Evolutionary conservation across 441 rosid genomes (phyloP), one percentile per base, ranked within the genome.

Genomic region (Aquilaria agallochum): DNA sequence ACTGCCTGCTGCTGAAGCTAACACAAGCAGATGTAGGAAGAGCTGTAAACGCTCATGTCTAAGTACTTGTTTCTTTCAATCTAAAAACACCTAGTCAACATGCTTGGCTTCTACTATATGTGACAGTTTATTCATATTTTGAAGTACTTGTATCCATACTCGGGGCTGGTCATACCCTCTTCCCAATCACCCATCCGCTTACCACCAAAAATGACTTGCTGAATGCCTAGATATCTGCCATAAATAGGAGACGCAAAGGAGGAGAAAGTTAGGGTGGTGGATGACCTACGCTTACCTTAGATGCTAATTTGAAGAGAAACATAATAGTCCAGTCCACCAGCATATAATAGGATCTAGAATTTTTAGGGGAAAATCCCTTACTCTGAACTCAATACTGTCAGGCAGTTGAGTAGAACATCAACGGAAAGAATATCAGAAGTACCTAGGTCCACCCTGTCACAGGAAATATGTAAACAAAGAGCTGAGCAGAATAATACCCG

Each of bases 371-470:
- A 40, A 40, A 2, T 6, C 45, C 45, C 97, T 82, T 85, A 90
- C 98, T 94, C 89, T 58, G 98, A 87, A 67, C 96, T 88, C 79
- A 90, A 65, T n/a, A 87, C 93, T 40, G 96, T 94, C 78, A 94
- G 75, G 83, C 84, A 82, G 76, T 90, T 94, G 64, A 94, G 83
- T 66, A 93, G 85, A 40, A 90, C 93, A 72, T 94, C 98, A 46
- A 93, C 56, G 46, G 91, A 85, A 20, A 90, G 84, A 66, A 82
- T 78, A 69, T 93, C 98, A 1, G 86, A 75, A 60, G 97, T 94
- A 46, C 98, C 98, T 5, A 94, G 85, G 75, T 90, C 98, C 11
- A 94, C 89, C 98, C 97, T 94, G 90, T 61, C 10, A 71, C 50
- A 48, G 45, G 30, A 65, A 50, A 12, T 56, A 55, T 20, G 27